Evolutionary conservation across 345 rosid species (phyloP), one percentile per base, ranked within the genome.

Genomic region (Eutrema heterophyllum): DNA sequence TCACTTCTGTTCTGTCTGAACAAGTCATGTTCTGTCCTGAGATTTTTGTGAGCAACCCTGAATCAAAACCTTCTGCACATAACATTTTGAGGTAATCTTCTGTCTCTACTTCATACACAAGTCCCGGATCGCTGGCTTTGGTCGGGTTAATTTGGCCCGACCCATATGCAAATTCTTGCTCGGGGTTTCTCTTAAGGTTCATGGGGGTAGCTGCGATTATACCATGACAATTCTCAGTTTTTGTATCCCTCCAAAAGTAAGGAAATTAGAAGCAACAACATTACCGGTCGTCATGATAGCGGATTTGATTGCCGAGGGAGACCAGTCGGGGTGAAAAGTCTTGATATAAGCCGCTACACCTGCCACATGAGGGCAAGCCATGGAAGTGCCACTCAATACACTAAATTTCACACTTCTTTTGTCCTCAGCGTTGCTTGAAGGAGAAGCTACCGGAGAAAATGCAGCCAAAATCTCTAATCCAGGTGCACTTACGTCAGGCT

Each of bases 331-430:
- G 48, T 79, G 86, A n/a, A 79, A 59, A 5, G 79, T 46, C 56
- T 83, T 83, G 33, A 83, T 76, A 35, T 80, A 80, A 14, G 80
- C 85, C 11, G 80, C 81, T 15, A 59, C 78, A 67, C 83, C 78
- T 40, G 80, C 78, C 24, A 46, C 82, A 75, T 84, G 87, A 11
- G 87, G 85, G 55, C 85, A 84, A 33, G 83, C 38, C 86, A 85
- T 77, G 14, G 84, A 85, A 10, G 86, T 85, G 14, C 84, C 86
- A 15, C 80, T 76, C 49, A 63, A 0, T 51, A 82, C 43, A 57
- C 35, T 75, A 75, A 51, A 84, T 7, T 15, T 78, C 6, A 41
- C 77, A 36, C 38, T 26, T 68, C 81, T 53, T 21, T 27, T 55
- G 67, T 82, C 79, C 43, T 0, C 13, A n/a, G 32, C n/a, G 29